Evolutionary conservation across 306 rosid species (phyloP).

Genomic region (Pterocarpus santalinus): DNA sequence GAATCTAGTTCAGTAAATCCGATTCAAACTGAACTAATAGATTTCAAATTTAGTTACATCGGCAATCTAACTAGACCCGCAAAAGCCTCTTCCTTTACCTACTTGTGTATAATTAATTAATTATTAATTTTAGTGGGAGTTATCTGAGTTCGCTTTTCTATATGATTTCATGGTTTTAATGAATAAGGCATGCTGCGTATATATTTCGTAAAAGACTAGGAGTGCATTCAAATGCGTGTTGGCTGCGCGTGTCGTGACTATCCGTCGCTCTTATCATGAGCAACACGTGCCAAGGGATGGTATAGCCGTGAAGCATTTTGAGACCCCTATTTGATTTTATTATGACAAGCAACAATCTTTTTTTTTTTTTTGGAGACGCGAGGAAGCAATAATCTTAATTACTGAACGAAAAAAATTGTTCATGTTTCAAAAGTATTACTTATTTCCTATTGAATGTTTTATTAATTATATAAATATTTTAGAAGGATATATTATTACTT

Average conservation of each 20-base stretch:
- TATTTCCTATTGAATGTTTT: too few relatives aligned
- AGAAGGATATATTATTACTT: too few relatives aligned
- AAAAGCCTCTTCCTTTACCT: neutral
- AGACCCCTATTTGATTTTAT: too few relatives aligned
- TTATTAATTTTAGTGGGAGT: neutral
- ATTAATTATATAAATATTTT: too few relatives aligned
- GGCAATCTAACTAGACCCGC: neutral
- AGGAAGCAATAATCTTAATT: too few relatives aligned
- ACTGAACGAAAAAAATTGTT: too few relatives aligned
- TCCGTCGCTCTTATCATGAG: neutral
- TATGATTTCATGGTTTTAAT: neutral
- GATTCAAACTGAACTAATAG: neutral
- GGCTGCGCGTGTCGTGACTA: constrained; percentile 21
- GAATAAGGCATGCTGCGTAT: neutral
- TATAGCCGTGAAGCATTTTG: neutral
- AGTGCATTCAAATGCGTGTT: constrained; percentile 43
- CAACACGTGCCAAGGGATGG: constrained; percentile 26
- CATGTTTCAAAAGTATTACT: too few relatives aligned
- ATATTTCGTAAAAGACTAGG: neutral
- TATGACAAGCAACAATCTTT: too few relatives aligned
- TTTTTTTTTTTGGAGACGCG: too few relatives aligned
- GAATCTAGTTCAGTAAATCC: neutral
- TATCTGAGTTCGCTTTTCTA: neutral
- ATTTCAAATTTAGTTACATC: neutral
- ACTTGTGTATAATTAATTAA: neutral